Percentiles rank a stretch among this genome's conserved stretches.
Conservation (phyloP, 768 basidiomycete genomes). For the Boletus insuetus region DNA sequence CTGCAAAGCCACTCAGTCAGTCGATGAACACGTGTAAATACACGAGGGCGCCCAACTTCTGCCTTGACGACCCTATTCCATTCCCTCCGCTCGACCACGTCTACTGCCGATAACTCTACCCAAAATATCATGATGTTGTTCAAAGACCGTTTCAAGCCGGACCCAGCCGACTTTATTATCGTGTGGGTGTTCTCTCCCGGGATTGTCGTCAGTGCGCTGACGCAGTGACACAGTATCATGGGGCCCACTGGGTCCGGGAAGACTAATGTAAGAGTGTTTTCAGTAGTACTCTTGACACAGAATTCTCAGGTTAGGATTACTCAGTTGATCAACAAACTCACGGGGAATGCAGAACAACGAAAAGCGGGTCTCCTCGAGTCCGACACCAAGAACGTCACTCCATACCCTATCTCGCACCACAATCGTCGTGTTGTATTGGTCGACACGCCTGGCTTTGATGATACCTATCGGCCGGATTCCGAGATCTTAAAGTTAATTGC, state of each 20-base stretch:
- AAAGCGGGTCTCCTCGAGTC: slow-evolving; percentile 7
- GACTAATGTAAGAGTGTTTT: too few species aligned
- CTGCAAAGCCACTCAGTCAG: too few species aligned
- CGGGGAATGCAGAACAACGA: not conserved
- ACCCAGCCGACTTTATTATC: slow-evolving; percentile 10
- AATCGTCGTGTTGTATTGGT: slow-evolving; percentile 11
- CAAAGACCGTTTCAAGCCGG: slow-evolving; percentile 1
- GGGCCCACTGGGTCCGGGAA: too few species aligned
- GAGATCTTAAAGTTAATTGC: slow-evolving; percentile 13
- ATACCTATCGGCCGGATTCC: slow-evolving; percentile 14
- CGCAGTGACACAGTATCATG: not conserved
- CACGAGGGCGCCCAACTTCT: too few species aligned
- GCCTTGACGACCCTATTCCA: too few species aligned
- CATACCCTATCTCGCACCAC: not conserved
- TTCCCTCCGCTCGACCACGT: too few species aligned
- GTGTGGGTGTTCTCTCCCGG: slow-evolving; percentile 4
- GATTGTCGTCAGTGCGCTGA: not conserved
- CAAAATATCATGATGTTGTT: not conserved
- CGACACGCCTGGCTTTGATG: slow-evolving; percentile 23
- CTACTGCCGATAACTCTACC: not conserved
- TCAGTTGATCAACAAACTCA: slow-evolving; percentile 17
- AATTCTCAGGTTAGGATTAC: not conserved
- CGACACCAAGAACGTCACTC: slow-evolving; percentile 9
- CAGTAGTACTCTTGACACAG: not conserved
- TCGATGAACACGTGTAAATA: not conserved